Conservation (phyloP, 164 flowering plant species). For the Stephania cephalantha region DNA sequence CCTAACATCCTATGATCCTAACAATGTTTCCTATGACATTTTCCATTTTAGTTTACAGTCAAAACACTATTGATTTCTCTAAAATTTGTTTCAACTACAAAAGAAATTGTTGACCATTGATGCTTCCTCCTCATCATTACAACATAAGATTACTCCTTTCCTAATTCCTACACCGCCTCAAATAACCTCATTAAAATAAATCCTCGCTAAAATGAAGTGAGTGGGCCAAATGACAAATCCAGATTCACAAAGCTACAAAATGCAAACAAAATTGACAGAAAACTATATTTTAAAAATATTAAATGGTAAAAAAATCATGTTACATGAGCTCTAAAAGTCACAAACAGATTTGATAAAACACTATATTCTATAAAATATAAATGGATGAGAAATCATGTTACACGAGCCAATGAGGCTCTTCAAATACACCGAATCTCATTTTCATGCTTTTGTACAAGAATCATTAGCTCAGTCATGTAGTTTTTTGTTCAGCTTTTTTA, state of each 20-base stretch:
- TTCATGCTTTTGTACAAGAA: slow-evolving; percentile 16
- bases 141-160: too few species aligned
- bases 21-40: too few species aligned
- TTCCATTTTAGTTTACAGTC: too few species aligned
- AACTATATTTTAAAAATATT: not conserved
- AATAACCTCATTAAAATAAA: not conserved
- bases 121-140: too few species aligned
- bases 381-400: not conserved
- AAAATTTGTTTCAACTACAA: too few species aligned
- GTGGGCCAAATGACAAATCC: not conserved
- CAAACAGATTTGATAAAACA: not conserved
- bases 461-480: slow-evolving; percentile 9
- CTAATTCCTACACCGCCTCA: not conserved
- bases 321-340: slow-evolving; percentile 1
- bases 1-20: too few species aligned
- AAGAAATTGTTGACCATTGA: too few species aligned
- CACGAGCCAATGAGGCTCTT: slow-evolving; percentile 7
- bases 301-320: not conserved
- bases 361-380: not conserved
- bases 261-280: not conserved
- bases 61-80: too few species aligned
- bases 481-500: slow-evolving; percentile 6
- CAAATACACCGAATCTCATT: slow-evolving; percentile 1
- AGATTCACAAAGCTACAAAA: not conserved
- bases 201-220: not conserved